Evolutionary conservation across 1,284 basidiomycete genomes (phyloP).

Genomic region (Omphalotus olearius): DNA sequence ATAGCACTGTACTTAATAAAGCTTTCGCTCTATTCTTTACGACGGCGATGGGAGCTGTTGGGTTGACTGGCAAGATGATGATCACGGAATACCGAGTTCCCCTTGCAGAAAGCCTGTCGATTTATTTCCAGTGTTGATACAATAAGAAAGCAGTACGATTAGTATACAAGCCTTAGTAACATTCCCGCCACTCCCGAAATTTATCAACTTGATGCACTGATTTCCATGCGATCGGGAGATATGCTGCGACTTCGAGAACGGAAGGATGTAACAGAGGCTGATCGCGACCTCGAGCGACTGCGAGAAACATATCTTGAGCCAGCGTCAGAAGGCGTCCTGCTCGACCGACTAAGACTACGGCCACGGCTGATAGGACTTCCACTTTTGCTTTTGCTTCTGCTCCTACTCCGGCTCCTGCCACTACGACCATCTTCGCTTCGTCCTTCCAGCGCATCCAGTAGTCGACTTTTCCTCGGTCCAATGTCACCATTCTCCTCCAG

Average conservation of each 20-base stretch:
- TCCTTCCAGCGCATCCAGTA: slow-evolving; percentile 81
- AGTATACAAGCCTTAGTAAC: slow-evolving; percentile 14
- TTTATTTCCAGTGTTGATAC: too few relatives aligned
- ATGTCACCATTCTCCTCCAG: slow-evolving; percentile 92
- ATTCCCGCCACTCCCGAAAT: background rate
- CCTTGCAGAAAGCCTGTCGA: too few relatives aligned
- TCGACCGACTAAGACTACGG: slow-evolving; percentile 28
- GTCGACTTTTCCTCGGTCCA: slow-evolving; percentile 72
- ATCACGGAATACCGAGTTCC: too few relatives aligned
- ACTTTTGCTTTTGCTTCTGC: slow-evolving; percentile 24
- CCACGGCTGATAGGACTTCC: slow-evolving; percentile 22
- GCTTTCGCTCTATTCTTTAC: too few relatives aligned
- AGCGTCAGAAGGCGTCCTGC: slow-evolving; percentile 31
- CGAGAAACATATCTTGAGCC: slow-evolving; percentile 60
- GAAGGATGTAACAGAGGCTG: slow-evolving; percentile 35
- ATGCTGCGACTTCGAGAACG: slow-evolving; percentile 57
- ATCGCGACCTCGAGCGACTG: slow-evolving; percentile 45
- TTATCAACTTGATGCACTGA: slow-evolving; percentile 23
- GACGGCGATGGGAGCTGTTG: too few relatives aligned
- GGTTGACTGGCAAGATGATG: too few relatives aligned
- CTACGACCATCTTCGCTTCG: slow-evolving; percentile 45
- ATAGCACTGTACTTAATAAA: too few relatives aligned
- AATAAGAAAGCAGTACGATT: background rate
- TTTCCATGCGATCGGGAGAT: slow-evolving; percentile 52
- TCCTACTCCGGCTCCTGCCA: slow-evolving; percentile 29